These are phyloP conservation scores for Sclerotinia minor DNA, from an alignment of 2,329 filamentous ascomycete genomes.

Conservation along the genomic window DNA sequence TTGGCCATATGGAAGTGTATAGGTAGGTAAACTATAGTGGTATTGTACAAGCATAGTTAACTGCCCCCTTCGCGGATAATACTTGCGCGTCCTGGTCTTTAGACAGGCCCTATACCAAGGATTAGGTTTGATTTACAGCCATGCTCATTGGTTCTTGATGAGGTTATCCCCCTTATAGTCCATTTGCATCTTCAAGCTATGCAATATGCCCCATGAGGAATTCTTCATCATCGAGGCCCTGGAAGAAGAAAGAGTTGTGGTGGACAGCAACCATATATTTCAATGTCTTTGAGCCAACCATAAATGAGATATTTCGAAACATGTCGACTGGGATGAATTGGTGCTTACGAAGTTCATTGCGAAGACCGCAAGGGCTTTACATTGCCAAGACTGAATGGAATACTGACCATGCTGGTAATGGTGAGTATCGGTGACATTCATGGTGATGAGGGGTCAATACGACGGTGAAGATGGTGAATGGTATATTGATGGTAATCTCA, in stretches of 20 bases:
- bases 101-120: background rate
- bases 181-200: background rate
- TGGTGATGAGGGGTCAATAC: background rate
- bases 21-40: background rate
- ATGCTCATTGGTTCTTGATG: background rate
- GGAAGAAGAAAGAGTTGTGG: background rate
- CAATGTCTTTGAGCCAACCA: background rate
- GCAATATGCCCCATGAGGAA: background rate
- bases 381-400: background rate
- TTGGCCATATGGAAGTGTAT: too few species aligned
- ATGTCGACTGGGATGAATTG: background rate
- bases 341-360: constrained; percentile 22
- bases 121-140: background rate
- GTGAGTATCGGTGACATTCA: background rate
- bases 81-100: constrained; percentile 3
- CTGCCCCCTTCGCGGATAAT: background rate
- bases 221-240: background rate
- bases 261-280: background rate
- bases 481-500: background rate
- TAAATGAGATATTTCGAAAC: constrained; percentile 1
- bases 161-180: background rate
- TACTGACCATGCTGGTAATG: background rate
- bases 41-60: background rate
- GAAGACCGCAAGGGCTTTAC: background rate
- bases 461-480: background rate